Evolutionary conservation across 2,329 filamentous ascomycete species (phyloP).

Genomic region (Trichoderma harzianum): DNA sequence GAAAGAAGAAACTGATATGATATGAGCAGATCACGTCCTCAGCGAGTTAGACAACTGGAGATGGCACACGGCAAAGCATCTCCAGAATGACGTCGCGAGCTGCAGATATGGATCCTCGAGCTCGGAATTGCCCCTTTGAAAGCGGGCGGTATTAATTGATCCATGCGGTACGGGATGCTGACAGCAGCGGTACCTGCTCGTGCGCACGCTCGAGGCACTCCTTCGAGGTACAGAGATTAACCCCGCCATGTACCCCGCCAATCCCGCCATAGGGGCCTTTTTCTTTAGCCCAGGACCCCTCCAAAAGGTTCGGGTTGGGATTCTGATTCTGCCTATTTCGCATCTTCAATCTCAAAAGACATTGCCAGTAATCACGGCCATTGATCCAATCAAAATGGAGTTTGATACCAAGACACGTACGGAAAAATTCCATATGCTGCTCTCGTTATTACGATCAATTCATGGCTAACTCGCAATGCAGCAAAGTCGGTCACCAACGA

Average conservation of each 20-base stretch:
- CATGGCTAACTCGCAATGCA: conserved; percentile 35
- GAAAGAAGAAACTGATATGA: not conserved
- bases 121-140: conserved; percentile 13
- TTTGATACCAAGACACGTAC: conserved; percentile 70
- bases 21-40: not conserved
- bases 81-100: conserved; percentile 11
- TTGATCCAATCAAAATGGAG: conserved; percentile 53
- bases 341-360: not conserved
- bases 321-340: not conserved
- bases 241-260: conserved; percentile 16
- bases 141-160: not conserved
- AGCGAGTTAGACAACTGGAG: not conserved
- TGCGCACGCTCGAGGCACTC: not conserved
- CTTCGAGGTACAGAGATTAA: not conserved
- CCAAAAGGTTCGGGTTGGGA: not conserved
- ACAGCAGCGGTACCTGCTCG: not conserved
- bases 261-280: conserved; percentile 3
- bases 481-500: conserved; percentile 77
- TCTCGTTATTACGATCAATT: not conserved
- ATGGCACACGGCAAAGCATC: not conserved
- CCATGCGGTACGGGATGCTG: not conserved
- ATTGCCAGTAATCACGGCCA: not conserved
- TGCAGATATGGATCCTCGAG: not conserved
- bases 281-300: not conserved
- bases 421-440: conserved; percentile 18